Evolutionary conservation across 768 basidiomycete species (phyloP).

Genomic region (Wakefieldia striispora): DNA sequence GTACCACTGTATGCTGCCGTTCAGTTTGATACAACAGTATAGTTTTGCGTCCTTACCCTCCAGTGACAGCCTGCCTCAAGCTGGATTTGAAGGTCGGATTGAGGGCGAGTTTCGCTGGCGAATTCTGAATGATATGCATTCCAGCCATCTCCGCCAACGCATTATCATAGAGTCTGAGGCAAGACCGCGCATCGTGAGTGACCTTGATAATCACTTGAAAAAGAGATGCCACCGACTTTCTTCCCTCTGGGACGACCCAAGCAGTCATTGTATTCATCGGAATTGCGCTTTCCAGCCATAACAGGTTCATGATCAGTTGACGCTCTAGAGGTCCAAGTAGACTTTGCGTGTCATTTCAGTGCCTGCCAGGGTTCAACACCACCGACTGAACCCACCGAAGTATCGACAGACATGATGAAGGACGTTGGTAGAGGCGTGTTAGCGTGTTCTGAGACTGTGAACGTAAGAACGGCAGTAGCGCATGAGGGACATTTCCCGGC

Average conservation of each 20-base stretch:
- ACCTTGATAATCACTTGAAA: background rate
- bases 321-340: slow-evolving; percentile 76
- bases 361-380: background rate
- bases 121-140: slow-evolving; percentile 67
- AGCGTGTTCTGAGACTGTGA: slow-evolving; percentile 76
- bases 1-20: slow-evolving; percentile 49
- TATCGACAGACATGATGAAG: slow-evolving; percentile 87
- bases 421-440: slow-evolving; percentile 76
- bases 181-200: slow-evolving; percentile 1
- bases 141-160: slow-evolving; percentile 61
- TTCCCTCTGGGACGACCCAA: slow-evolving; percentile 75
- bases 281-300: slow-evolving; percentile 84
- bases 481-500: slow-evolving; percentile 46
- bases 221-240: slow-evolving; percentile 47
- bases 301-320: slow-evolving; percentile 81
- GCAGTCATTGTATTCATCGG: slow-evolving; percentile 63
- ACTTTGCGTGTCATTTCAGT: slow-evolving; percentile 37
- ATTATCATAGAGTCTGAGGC: slow-evolving; percentile 64
- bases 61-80: slow-evolving; percentile 81
- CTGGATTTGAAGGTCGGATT: slow-evolving; percentile 76
- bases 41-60: slow-evolving; percentile 58
- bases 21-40: slow-evolving; percentile 7
- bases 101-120: slow-evolving; percentile 60
- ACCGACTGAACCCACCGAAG: slow-evolving; percentile 58
- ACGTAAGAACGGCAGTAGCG: slow-evolving; percentile 75